A percentile compares a stretch with the other conserved stretches of the same genome.
Conservation (phyloP, 305 asterid species). For the Solanum hybrid region DNA sequence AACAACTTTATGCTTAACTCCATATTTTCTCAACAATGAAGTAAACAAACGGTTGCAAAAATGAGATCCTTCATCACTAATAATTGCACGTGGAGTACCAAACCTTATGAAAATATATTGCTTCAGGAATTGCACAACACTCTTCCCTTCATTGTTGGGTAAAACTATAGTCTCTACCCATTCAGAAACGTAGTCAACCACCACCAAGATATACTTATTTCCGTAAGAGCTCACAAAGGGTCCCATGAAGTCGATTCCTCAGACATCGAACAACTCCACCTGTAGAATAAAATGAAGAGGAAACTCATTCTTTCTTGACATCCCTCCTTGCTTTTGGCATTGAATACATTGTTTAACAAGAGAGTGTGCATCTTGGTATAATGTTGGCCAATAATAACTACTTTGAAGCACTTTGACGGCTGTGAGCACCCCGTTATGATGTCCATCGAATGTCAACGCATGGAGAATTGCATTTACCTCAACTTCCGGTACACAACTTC, state of each 20-base stretch:
- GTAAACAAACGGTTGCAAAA: neutral
- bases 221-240: neutral
- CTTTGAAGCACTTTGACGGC: neutral
- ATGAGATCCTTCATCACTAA: neutral
- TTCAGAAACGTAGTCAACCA: neutral
- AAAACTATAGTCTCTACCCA: neutral
- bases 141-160: neutral
- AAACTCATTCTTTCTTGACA: neutral
- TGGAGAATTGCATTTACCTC: neutral
- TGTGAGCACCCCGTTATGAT: neutral
- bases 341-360: neutral
- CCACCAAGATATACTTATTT: neutral
- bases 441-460: neutral
- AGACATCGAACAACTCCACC: neutral
- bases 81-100: neutral
- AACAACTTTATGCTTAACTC: neutral
- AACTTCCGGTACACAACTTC: neutral
- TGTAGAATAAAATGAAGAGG: neutral
- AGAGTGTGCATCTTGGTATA: neutral
- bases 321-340: no score
- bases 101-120: neutral
- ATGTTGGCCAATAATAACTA: neutral
- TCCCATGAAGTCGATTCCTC: neutral
- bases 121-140: neutral
- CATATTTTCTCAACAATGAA: neutral